Evolutionary conservation across 768 basidiomycete genomes (phyloP), one percentile per base, ranked within the genome.

Genomic region (Lactifluus volemus): DNA sequence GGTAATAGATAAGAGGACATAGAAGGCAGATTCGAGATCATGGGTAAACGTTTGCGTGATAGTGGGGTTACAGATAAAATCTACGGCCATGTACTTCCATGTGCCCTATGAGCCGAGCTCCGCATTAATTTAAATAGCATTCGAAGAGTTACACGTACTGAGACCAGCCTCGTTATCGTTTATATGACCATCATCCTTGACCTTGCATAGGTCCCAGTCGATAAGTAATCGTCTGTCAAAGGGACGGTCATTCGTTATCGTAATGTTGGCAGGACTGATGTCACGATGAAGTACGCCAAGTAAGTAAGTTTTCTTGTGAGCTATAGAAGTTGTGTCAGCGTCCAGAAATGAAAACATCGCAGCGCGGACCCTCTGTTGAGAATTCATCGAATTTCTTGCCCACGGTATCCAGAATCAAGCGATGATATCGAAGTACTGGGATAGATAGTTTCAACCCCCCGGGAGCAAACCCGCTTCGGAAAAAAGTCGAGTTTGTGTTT

Each of bases 231-330:
- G n/a, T 3, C 44, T n/a, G 1, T 19, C 44, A 44, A 44, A 19
- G 8, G 6, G 1, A 44, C 15, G 3, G 4, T 53, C 14, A 5
- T 42, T 39, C 7, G 45, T 44, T 9, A 60, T 45, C 14, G 54
- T 10, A 1, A 60, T 49, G 25, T 60, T 60, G 10, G 36, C 53
- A 4, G 30, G 6, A 38, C 58, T 59, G 5, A 61, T 42, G 29
- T 61, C 60, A 10, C 60, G 11, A 54, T 61, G 60, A 15, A 61
- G 47, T 14, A 61, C 10, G 2, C 53, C 60, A 3, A 17, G 19
- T 1, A 50, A 5, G 49, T 55, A 55, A 14, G 54, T 29, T 3
- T 11, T 25, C 21, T 55, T 32, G 36, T 61, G 60, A 25, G 53
- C 60, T 61, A 49, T 17, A 21, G 17, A 15, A 49, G 8, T 29